A percentile compares a stretch with the other conserved stretches of the same genome.
Conservation (phyloP, 768 basidiomycete species). For the Collybia sordida region DNA sequence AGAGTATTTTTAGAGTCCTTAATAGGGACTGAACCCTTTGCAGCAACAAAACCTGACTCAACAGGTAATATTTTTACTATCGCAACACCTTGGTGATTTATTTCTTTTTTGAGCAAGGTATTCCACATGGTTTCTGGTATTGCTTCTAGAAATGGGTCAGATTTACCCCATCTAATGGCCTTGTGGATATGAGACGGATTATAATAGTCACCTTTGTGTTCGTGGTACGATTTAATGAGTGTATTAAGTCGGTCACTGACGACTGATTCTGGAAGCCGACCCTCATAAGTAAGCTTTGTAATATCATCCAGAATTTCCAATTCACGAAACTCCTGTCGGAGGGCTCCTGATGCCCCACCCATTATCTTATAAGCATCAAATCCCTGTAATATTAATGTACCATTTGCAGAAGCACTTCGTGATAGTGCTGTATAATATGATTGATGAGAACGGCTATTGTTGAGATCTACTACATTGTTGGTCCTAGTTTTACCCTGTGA, state of each 20-base stretch:
- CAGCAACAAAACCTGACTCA: too few species aligned
- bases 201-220: slow-evolving; percentile 2
- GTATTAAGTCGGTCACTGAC: slow-evolving; percentile 16
- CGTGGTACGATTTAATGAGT: slow-evolving; percentile 12
- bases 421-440: slow-evolving; percentile 29
- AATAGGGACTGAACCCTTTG: too few species aligned
- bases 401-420: slow-evolving; percentile 14
- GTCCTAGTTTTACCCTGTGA: not conserved
- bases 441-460: slow-evolving; percentile 13
- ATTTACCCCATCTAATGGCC: not conserved
- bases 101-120: not conserved
- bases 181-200: slow-evolving; percentile 1
- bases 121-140: not conserved
- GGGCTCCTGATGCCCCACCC: slow-evolving; percentile 5
- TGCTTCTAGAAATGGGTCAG: not conserved
- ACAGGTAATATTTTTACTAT: too few species aligned
- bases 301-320: slow-evolving; percentile 16
- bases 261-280: not conserved
- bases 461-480: not conserved
- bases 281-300: slow-evolving; percentile 2
- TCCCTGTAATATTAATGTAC: too few species aligned
- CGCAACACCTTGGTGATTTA: too few species aligned
- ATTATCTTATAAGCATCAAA: slow-evolving; percentile 11
- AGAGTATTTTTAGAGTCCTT: too few species aligned
- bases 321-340: slow-evolving; percentile 13